phyloP scores from a whole-genome alignment of 73 alveolate species.

The Paramecium sexaurelia region DNA sequence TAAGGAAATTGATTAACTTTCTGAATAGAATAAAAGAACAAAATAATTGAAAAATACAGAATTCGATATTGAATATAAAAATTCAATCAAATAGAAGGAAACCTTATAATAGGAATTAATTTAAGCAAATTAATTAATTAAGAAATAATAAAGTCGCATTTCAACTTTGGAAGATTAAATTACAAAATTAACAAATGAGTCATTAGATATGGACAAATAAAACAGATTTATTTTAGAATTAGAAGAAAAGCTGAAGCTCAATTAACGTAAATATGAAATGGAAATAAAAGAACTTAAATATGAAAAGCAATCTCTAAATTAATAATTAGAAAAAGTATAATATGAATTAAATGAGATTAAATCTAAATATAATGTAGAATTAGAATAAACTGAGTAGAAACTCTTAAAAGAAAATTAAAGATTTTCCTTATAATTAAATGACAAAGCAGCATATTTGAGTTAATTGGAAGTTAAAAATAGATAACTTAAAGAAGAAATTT shows the following conservation, averaged over 20 bases:
- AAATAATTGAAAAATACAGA: background rate
- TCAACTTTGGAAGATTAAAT: background rate
- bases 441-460: constrained; percentile 19
- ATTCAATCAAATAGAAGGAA: background rate
- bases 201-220: background rate
- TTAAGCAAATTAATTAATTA: background rate
- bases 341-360: background rate
- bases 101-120: background rate
- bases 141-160: background rate
- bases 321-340: background rate
- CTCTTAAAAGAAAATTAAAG: background rate
- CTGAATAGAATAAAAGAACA: background rate
- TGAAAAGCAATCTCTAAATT: background rate
- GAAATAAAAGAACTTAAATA: background rate
- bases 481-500: background rate
- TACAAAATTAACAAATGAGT: background rate
- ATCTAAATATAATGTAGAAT: background rate
- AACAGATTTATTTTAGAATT: background rate
- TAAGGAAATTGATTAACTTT: constrained; percentile 30
- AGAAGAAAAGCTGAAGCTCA: background rate
- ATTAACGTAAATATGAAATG: background rate
- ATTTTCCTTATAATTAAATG: constrained; percentile 5
- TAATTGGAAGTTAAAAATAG: background rate
- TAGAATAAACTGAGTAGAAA: background rate
- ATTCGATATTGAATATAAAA: background rate